Base-by-base conservation (phyloP, 2,329 filamentous ascomycete species). In the Pyricularia sp. region DNA sequence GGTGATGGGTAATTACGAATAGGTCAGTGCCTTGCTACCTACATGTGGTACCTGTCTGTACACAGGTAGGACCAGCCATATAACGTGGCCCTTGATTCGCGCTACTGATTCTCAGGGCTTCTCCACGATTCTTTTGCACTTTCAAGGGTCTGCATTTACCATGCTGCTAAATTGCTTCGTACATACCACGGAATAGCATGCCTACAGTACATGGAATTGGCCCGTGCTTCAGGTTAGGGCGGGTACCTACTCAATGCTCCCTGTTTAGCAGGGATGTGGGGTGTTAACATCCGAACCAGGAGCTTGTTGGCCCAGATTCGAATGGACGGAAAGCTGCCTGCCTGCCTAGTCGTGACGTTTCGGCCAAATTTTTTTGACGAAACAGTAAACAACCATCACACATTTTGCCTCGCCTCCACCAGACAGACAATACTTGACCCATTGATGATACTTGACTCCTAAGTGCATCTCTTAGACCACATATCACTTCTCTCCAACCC, bases 111-210 rank as follows among this genome's bases (percentile, higher is more conserved):
- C 66, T 67, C 50, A 55, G 23, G 59, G n/a, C 66, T 67, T 67
- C 50, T 67, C 66, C 50, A 67, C 50, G 50, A 61, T 67, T 67
- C 66, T 55, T 33, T 67, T 63, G 26, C 12, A 26, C 23, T 17
- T 61, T 7, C 59, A 63, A 28, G 59, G 59, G 59, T 63, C 25
- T 17, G 14, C 17, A 6, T 17, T 14, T 36, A 36, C 33, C 33
- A 14, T 36, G 2, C n/a, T n/a, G n/a, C n/a, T n/a, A n/a, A n/a
- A n/a, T n/a, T n/a, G n/a, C n/a, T 55, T 36, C 33, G 33, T 14
- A 36, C 11, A 36, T 36, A 36, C 33, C 33, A 36, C 33, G n/a
- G n/a, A 33, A 33, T 33, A 33, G 31, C 33, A 36, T 36, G 11
- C 33, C 33, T 14, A 36, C 11, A 36, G 33, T 36, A 14, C 33